These are phyloP conservation scores for Nelumbo lutea DNA, from an alignment of 164 flowering plant species.

Conservation along the genomic window DNA sequence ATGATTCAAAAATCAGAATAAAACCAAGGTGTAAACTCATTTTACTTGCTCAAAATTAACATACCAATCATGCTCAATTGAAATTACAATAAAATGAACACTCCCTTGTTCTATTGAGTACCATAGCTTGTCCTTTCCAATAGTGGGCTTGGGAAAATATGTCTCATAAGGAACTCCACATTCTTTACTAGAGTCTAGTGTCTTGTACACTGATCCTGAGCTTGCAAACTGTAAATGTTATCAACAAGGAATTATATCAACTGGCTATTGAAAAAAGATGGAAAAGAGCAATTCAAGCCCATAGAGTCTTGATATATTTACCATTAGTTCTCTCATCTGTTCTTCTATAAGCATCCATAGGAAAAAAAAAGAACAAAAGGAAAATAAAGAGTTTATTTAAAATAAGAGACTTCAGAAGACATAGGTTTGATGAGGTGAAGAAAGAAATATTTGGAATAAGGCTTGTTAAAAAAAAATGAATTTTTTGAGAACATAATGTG, in stretches of 20 bases:
- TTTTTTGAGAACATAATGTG: no score
- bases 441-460: slow-evolving; percentile 74
- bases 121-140: slow-evolving; percentile 36
- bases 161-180: slow-evolving; percentile 90
- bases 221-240: slow-evolving; percentile 31
- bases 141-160: slow-evolving; percentile 80
- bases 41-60: slow-evolving; percentile 64
- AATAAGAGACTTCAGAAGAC: slow-evolving; percentile 72
- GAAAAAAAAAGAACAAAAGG: not conserved
- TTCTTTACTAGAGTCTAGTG: slow-evolving; percentile 90
- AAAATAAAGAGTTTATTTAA: slow-evolving; percentile 24
- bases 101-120: slow-evolving; percentile 54
- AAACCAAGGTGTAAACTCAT: not conserved
- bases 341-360: not conserved
- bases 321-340: not conserved
- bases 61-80: slow-evolving; percentile 77
- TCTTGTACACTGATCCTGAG: slow-evolving; percentile 56
- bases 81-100: slow-evolving; percentile 78
- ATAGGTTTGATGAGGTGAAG: slow-evolving; percentile 60
- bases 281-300: no score
- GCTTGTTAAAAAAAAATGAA: slow-evolving; percentile 26
- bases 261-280: no score
- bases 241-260: no score
- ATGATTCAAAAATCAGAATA: not conserved
- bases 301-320: no score